phyloP scores from a whole-genome alignment of 805 yeast genomes.

The Barnettozyma sp. region DNA sequence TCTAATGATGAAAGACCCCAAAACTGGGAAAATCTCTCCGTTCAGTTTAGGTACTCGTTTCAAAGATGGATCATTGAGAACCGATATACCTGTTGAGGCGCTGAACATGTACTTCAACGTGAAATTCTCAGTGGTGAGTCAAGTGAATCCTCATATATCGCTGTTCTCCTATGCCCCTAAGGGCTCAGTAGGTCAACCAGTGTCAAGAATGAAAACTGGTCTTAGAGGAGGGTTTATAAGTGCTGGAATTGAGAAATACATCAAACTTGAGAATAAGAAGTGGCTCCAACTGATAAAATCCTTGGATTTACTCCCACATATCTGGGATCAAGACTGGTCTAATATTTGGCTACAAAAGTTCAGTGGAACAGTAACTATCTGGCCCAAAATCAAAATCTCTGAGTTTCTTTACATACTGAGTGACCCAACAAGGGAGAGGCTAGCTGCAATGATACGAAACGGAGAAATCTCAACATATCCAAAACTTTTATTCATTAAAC shows the following conservation, averaged over 20 bases:
- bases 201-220: conserved; percentile 50
- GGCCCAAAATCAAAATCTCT: conserved; percentile 55
- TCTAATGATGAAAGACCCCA: conserved; percentile 56
- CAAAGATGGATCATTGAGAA: conserved; percentile 73
- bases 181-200: conserved; percentile 78
- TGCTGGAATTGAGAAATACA: conserved; percentile 61
- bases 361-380: conserved; percentile 68
- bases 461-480: conserved; percentile 68
- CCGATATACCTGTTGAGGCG: conserved; percentile 72
- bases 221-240: conserved; percentile 74
- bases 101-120: conserved; percentile 70
- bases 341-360: conserved; percentile 67
- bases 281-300: conserved; percentile 64
- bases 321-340: conserved; percentile 76
- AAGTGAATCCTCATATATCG: conserved; percentile 77
- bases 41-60: conserved; percentile 66
- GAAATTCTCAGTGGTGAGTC: conserved; percentile 69
- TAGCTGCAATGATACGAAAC: conserved; percentile 47
- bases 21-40: conserved; percentile 41
- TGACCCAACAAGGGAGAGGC: conserved; percentile 57
- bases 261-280: conserved; percentile 68
- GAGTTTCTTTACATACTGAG: conserved; percentile 60
- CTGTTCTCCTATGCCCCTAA: conserved; percentile 71
- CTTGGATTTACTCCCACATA: conserved; percentile 59
- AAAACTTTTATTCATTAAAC: conserved; percentile 53